Conservation (phyloP, 1,139 yeast species). For the Yamadazyma songkhlaensis region DNA sequence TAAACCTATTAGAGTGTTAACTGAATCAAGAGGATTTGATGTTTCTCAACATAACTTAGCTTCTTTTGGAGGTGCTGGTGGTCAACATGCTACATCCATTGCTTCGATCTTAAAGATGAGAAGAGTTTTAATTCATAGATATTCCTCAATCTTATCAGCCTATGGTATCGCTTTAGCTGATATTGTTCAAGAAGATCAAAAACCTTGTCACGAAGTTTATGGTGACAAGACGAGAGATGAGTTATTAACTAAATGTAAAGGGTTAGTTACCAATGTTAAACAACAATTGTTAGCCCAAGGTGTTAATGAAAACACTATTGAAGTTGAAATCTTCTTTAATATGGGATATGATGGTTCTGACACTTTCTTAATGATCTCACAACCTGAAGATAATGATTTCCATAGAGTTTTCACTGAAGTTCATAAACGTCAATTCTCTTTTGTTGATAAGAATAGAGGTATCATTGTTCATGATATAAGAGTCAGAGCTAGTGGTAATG, state of each 20-base stretch:
- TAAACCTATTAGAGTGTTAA: slow-evolving; percentile 18
- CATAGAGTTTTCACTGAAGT: slow-evolving; percentile 39
- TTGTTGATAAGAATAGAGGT: slow-evolving; percentile 53
- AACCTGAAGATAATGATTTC: slow-evolving; percentile 21
- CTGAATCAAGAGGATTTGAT: slow-evolving; percentile 18
- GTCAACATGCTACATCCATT: slow-evolving; percentile 19
- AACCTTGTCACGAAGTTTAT: slow-evolving; percentile 14
- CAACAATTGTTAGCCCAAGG: slow-evolving; percentile 8
- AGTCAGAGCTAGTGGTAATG: slow-evolving; percentile 13
- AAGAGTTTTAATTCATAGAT: slow-evolving; percentile 16
- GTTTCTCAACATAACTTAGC: slow-evolving; percentile 18
- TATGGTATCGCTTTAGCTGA: slow-evolving; percentile 21
- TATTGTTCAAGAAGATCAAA: slow-evolving; percentile 17
- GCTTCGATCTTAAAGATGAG: slow-evolving; percentile 18
- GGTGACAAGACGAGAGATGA: slow-evolving; percentile 5
- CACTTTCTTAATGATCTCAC: slow-evolving; percentile 15
- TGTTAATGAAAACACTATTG: slow-evolving; percentile 8
- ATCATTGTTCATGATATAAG: slow-evolving; percentile 18
- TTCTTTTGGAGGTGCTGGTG: slow-evolving; percentile 22
- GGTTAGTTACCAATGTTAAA: slow-evolving; percentile 4
- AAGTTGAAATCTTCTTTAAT: slow-evolving; percentile 14
- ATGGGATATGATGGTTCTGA: slow-evolving; percentile 21
- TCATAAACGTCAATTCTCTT: slow-evolving; percentile 70
- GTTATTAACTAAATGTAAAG: slow-evolving; percentile 9
- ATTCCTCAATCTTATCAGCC: slow-evolving; percentile 20